Conservation (phyloP, 768 basidiomycete genomes). For the Lepiota venenata region DNA sequence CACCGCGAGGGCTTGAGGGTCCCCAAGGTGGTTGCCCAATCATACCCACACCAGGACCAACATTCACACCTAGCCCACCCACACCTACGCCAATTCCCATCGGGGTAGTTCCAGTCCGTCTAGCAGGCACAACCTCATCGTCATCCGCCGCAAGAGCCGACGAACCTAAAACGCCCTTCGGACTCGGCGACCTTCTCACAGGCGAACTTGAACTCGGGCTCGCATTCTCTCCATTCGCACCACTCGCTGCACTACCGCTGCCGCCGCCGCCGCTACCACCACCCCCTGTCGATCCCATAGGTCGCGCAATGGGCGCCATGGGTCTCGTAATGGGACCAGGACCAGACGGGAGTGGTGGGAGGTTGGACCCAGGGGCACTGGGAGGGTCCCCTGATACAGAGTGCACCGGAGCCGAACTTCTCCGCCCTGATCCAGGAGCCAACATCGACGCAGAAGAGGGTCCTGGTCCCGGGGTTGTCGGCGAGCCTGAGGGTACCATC, state of each 20-base stretch:
- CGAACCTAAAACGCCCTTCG: constrained; percentile 71
- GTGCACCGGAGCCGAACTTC: constrained; percentile 33
- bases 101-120: constrained; percentile 30
- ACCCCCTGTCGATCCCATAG: constrained; percentile 29
- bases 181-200: constrained; percentile 43
- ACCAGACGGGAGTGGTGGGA: constrained; percentile 23
- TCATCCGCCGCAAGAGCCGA: constrained; percentile 77
- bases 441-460: constrained; percentile 34
- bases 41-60: constrained; percentile 1
- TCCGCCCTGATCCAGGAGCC: constrained; percentile 46
- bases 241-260: constrained; percentile 15
- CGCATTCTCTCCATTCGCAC: constrained; percentile 41
- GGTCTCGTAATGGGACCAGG: constrained; percentile 65
- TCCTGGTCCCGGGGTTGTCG: constrained; percentile 25
- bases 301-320: constrained; percentile 68
- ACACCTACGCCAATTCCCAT: constrained; percentile 19
- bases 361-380: constrained; percentile 6
- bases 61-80: background rate
- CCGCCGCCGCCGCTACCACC: no score
- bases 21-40: constrained; percentile 11
- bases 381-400: constrained; percentile 19
- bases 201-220: constrained; percentile 65
- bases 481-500: constrained; percentile 23
- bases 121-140: constrained; percentile 67
- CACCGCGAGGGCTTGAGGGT: constrained; percentile 10